Conservation (phyloP, 192 early-diverging fungal genomes). For the Umbelopsis ramanniana region DNA sequence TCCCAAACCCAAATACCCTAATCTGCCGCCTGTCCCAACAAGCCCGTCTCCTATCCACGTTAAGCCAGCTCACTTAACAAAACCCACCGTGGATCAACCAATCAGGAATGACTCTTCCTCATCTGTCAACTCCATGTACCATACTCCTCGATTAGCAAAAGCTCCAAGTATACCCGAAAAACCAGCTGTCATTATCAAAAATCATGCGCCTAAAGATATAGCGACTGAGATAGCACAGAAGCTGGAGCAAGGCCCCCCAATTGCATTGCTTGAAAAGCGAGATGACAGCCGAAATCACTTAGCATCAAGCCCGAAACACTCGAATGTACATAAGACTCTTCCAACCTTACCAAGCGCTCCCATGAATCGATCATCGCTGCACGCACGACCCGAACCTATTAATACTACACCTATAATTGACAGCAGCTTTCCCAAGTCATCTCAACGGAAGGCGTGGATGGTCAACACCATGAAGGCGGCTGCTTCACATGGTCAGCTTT, state of each 20-base stretch:
- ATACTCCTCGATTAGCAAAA: neutral
- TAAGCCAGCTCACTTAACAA: neutral
- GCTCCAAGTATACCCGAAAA: neutral
- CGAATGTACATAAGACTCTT: conserved; percentile 7
- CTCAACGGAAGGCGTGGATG: conserved; percentile 17
- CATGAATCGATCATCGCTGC: neutral
- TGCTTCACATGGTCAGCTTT: neutral
- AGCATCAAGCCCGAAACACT: neutral
- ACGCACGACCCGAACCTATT: neutral
- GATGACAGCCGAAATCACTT: neutral
- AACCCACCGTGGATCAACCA: neutral
- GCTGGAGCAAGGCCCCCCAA: neutral
- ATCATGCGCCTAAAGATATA: neutral
- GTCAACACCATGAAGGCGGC: neutral
- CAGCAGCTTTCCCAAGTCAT: neutral
- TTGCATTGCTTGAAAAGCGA: neutral
- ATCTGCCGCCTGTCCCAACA: neutral
- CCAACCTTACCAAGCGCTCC: neutral
- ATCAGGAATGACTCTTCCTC: neutral
- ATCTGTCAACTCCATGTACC: neutral
- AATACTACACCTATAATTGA: neutral
- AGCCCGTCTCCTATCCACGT: neutral
- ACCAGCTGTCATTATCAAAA: neutral
- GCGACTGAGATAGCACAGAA: neutral
- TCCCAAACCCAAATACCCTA: conserved; percentile 6